These are phyloP conservation scores for Tricholoma matsutake DNA, from an alignment of 768 basidiomycete species.

Conservation along the genomic window DNA sequence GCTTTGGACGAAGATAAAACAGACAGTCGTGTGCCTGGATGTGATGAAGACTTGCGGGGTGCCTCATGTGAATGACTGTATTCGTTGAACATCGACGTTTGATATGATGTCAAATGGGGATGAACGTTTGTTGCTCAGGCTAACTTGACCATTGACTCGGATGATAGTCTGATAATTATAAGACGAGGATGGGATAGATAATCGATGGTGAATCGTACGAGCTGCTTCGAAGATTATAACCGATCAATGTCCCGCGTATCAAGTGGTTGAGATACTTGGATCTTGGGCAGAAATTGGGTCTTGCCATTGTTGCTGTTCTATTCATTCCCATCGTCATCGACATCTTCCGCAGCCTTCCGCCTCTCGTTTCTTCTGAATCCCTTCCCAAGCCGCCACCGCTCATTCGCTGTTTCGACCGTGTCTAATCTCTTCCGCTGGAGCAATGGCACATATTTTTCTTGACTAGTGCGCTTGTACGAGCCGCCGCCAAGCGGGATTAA, in stretches of 20 bases:
- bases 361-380: constrained; percentile 45
- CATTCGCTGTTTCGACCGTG: constrained; percentile 69
- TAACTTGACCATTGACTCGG: no score
- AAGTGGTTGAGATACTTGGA: neutral
- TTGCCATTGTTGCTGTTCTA: neutral
- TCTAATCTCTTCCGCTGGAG: constrained; percentile 66
- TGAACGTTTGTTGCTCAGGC: no score
- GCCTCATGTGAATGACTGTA: no score
- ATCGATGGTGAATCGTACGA: no score
- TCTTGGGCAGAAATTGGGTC: neutral
- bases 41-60: no score
- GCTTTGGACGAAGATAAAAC: no score
- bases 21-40: no score
- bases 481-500: constrained; percentile 75
- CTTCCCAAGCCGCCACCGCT: constrained; percentile 72
- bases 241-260: neutral
- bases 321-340: constrained; percentile 21
- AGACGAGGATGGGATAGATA: no score
- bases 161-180: no score
- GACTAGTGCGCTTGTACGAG: constrained; percentile 48
- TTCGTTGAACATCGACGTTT: no score
- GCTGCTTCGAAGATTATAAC: no score
- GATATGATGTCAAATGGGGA: no score
- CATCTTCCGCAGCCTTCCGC: constrained; percentile 22
- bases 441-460: constrained; percentile 61